Base-by-base conservation (phyloP, 2,329 filamentous ascomycete species). In the Alternaria conjuncta region DNA sequence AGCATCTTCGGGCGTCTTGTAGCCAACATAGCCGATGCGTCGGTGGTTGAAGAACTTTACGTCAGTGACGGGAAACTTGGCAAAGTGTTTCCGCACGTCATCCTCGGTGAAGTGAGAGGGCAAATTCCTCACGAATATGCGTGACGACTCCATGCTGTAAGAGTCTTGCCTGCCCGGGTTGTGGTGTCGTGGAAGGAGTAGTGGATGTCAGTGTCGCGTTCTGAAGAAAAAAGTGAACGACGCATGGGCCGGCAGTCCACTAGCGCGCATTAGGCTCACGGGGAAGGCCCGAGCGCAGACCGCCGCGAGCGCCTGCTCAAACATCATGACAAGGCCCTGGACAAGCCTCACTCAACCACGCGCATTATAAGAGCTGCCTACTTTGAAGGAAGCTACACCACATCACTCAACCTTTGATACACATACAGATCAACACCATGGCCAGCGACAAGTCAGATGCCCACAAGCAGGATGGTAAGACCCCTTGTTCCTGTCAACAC, bases 1-100 rank as follows among this genome's bases (percentile, higher is more conserved):
- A 60, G 96, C 96, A 78, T 93, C 91, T 66, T 95, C 89, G 13
- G 91, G 84, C 55, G 88, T 92, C 82, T 92, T 94, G 85, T 95
- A 98, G 67, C 96, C 96, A 64, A 99, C 89, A 86, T 97, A 99
- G 72, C 94, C 96, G 81, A 99, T 97, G 71, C 94, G 89, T 74
- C 96, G 89, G 75, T 94, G 90, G 6, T 93, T 88, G 77, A 98
- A 92, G 78, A 97, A 88, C 86, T 97, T 97, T 74, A 94, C 88
- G 82, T 99, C 96, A 57, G 95, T 98, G 77, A 97, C 88, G 67
- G 91, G 85, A 66, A 90, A 90, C 72, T 88, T 86, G 64, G 91
- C 88, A 81, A 99, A 99, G 82, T 98, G 94, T 78, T 92, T 94
- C 78, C 89, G 90, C 78, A 98, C 92, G 70, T 96, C 92, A 57